phyloP scores from a whole-genome alignment of 2,329 filamentous ascomycete genomes.

The Sclerotinia subarctica region DNA sequence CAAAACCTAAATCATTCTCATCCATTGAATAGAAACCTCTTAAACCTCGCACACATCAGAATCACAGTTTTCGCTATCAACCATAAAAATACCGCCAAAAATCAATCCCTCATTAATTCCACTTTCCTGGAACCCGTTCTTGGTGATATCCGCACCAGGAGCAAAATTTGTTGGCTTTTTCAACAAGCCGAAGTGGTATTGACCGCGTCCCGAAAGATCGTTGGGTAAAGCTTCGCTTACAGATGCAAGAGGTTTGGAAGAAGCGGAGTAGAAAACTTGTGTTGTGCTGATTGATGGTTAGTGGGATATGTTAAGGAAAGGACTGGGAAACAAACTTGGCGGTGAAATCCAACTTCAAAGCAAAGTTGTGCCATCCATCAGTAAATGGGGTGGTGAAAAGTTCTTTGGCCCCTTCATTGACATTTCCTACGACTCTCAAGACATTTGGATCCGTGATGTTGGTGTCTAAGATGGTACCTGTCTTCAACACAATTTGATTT shows the following conservation, averaged over 20 bases:
- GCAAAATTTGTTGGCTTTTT: conserved; percentile 52
- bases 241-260: conserved; percentile 44
- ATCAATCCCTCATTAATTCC: conserved; percentile 52
- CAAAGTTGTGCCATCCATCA: conserved; percentile 60
- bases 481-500: conserved; percentile 55
- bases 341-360: conserved; percentile 54
- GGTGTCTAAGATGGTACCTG: conserved; percentile 49
- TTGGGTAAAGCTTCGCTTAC: conserved; percentile 48
- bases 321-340: conserved; percentile 45
- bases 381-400: conserved; percentile 54
- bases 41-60: conserved; percentile 13
- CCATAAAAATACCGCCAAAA: conserved; percentile 52
- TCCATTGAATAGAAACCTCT: not conserved
- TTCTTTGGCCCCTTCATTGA: conserved; percentile 49
- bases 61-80: conserved; percentile 42
- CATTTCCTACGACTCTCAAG: conserved; percentile 20
- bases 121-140: conserved; percentile 47
- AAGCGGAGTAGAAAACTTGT: conserved; percentile 56
- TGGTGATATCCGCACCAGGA: conserved; percentile 43
- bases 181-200: conserved; percentile 60
- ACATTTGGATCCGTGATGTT: conserved; percentile 5
- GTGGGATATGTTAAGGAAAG: not conserved
- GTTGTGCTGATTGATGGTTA: conserved; percentile 45
- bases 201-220: conserved; percentile 55
- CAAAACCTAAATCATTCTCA: not conserved